Evolutionary conservation across 2,329 filamentous ascomycete genomes (phyloP), one percentile per base, ranked within the genome.

Genomic region (Clonostachys chloroleuca): DNA sequence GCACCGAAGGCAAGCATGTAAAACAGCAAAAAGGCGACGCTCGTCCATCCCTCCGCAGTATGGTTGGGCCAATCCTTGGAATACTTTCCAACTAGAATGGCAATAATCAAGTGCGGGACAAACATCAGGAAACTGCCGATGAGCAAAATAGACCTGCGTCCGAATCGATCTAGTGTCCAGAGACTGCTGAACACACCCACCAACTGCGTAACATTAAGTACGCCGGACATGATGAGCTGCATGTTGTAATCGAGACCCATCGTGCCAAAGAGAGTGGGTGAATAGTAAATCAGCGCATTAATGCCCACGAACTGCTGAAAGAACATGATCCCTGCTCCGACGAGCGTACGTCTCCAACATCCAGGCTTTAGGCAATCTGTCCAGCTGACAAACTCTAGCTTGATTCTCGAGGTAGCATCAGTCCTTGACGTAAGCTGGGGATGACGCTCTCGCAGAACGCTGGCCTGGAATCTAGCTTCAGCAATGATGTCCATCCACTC

Each of bases 1-100:
- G 50, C 44, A 8, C 56, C 65, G 34, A 58, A 57, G 30, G 58
- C 58, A 13, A 70, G 61, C 18, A 54, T 48, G 40, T 49, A 54
- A 10, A 53, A 10, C 34, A 54, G 52, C 4, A 47, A 46, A 43
- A 54, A 49, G 20, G 74, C 73, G 0, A 81, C 75, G 2, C 74
- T 75, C 6, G 69, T 76, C 79, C 79, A 83, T 5, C 77, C 78
- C 1, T 73, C 76, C 1, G 64, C 69, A 4, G 57, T 54, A 53
- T 81, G 70, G 1, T 62, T 53, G 2, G 59, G 56, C 70, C 78
- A 83, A 20, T 69, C 59, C 45, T 73, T 51, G 33, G 76, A 66
- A 53, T 72, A 76, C 8, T 67, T 65, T 3, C 72, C 78, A 12
- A 71, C 67, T 33, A 81, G 74, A 33, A 66, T 67, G 2, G 75